These are phyloP conservation scores for Petrea volubilis DNA, from an alignment of 257 asterid genomes.

Conservation along the genomic window DNA sequence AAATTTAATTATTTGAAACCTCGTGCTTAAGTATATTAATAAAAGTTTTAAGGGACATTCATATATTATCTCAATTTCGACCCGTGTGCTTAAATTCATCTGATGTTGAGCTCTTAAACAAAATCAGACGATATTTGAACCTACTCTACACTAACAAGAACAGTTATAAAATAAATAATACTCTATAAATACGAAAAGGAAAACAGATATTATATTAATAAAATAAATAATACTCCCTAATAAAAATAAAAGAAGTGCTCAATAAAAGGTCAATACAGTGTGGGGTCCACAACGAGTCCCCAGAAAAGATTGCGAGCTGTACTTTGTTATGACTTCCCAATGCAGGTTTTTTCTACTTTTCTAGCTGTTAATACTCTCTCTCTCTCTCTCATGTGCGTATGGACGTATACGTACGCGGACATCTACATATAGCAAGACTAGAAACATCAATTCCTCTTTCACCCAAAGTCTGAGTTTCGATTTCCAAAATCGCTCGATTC, in stretches of 20 bases:
- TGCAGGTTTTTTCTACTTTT: background rate
- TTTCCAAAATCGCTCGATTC: background rate
- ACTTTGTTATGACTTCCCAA: conserved; percentile 1
- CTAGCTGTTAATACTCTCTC: background rate
- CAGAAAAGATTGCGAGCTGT: background rate
- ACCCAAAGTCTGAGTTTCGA: background rate
- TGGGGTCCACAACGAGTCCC: conserved; percentile 5
- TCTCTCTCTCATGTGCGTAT: background rate
- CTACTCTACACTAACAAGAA: too few relatives aligned
- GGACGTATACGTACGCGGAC: background rate
- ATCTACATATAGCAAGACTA: background rate
- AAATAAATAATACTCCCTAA: background rate
- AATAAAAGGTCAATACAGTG: background rate
- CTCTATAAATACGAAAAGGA: too few relatives aligned
- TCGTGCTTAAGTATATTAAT: too few relatives aligned
- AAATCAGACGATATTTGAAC: too few relatives aligned
- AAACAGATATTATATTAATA: background rate
- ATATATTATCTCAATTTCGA: too few relatives aligned
- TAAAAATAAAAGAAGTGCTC: too few relatives aligned
- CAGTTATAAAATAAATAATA: too few relatives aligned
- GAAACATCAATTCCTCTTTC: background rate
- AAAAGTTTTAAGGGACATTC: too few relatives aligned
- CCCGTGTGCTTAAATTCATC: too few relatives aligned
- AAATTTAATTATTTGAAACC: too few relatives aligned
- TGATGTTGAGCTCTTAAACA: too few relatives aligned